These are phyloP conservation scores for Spathaspora passalidarum DNA, from an alignment of 805 yeast species.

Conservation along the genomic window DNA sequence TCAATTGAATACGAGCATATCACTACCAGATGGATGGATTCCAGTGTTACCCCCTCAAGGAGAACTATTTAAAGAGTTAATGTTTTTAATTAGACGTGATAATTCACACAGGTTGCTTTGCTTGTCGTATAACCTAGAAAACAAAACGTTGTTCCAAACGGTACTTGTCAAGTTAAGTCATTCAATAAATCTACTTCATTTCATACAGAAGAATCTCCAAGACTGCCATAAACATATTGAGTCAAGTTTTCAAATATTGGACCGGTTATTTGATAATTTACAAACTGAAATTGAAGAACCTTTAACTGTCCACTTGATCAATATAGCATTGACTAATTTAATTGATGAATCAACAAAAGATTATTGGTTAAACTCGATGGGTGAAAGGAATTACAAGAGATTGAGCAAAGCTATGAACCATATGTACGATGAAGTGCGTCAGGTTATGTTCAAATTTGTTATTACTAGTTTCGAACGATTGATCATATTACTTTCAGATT, in stretches of 20 bases:
- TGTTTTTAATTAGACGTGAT: conserved; percentile 18
- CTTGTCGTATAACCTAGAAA: conserved; percentile 12
- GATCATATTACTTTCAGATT: conserved; percentile 41
- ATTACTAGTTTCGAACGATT: conserved; percentile 57
- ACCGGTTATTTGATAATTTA: conserved; percentile 32
- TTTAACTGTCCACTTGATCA: background rate
- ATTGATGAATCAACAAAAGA: conserved; percentile 48
- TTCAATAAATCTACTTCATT: conserved; percentile 21
- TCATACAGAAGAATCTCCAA: conserved; percentile 19
- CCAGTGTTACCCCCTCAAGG: conserved; percentile 11
- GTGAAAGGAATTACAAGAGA: conserved; percentile 60
- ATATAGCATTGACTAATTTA: conserved; percentile 44
- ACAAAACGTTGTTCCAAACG: conserved; percentile 17
- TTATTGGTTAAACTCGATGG: conserved; percentile 64
- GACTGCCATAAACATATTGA: conserved; percentile 18
- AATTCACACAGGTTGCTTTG: conserved; percentile 11
- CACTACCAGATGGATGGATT: conserved; percentile 15
- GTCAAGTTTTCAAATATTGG: conserved; percentile 24
- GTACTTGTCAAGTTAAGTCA: conserved; percentile 23
- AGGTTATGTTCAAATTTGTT: conserved; percentile 45
- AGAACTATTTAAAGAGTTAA: conserved; percentile 24
- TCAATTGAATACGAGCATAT: conserved; percentile 21
- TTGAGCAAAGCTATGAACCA: conserved; percentile 51
- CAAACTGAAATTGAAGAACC: conserved; percentile 22
- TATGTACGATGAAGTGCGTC: conserved; percentile 49